Evolutionary conservation across 352 stramenopile species (phyloP), one percentile per base, ranked within the genome.

Genomic region (Phytopythium delawarense): DNA sequence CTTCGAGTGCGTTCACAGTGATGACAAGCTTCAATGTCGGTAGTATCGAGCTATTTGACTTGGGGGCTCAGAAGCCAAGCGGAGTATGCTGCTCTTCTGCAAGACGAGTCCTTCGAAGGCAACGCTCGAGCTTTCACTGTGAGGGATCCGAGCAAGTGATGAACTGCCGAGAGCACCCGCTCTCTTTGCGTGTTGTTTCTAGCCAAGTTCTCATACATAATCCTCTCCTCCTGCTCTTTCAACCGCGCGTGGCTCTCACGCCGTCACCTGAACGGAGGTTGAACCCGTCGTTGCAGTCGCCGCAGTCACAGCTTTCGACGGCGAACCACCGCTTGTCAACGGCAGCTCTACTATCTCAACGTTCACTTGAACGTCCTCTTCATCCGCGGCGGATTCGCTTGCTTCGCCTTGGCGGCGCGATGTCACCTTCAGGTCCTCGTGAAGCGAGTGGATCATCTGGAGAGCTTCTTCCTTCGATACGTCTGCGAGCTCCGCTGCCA

Each of bases 401-500:
- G 23, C 9, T 32, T 34, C 37, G 7, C n/a, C 13, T 18, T 30
- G 37, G 12, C 32, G 55, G 13, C 53, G 39, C 20, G 39, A 51
- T 16, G 55, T 18, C 11, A 50, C 39, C 39, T 61, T 61, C 35
- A 77, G 28, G 34, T 79, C 71, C 16, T 57, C 45, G 25, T 60
- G 62, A 9, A 75, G 21, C 18, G 70, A 58, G 15, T 79, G 64
- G 44, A 81, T 81, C 37, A 72, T 79, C 32, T 71, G 65, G 25
- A 84, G 32, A 20, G 75, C 75, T 20, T 84, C 68, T 2, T 76
- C 72, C 8, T 75, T 74, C 0, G 72, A 71, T 2, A 16, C 62
- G 16, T 57, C 42, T 1, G 63, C 59, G 21, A 74, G 68, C 42
- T 69, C 71, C 39, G 53, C 60, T 0, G 55, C 62, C 3, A 34